Evolutionary conservation across 306 rosid species (phyloP).

Genomic region (Hippophae tibetana): DNA sequence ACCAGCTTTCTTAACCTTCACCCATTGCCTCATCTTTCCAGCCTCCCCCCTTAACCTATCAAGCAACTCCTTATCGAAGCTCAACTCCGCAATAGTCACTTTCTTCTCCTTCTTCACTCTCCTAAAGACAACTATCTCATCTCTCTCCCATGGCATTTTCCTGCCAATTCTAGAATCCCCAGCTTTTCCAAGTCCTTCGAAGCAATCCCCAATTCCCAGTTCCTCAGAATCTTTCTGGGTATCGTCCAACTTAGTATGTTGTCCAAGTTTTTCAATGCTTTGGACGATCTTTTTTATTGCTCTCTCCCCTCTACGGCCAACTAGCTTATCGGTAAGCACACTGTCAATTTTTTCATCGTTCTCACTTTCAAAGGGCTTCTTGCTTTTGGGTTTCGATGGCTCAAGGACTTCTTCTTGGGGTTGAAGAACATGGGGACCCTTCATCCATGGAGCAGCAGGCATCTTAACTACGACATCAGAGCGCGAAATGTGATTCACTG

Average conservation of each 20-base stretch:
- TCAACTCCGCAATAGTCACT: constrained; percentile 42
- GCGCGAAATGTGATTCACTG: constrained; percentile 14
- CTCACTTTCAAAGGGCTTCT: constrained; percentile 11
- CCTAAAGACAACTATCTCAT: constrained; percentile 32
- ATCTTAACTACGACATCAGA: constrained; percentile 32
- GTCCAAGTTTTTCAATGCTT: constrained; percentile 41
- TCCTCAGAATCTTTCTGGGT: constrained; percentile 21
- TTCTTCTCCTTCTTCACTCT: constrained; percentile 38
- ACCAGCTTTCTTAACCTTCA: constrained; percentile 86
- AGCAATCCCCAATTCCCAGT: constrained; percentile 30
- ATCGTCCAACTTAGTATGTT: constrained; percentile 11
- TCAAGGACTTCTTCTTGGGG: constrained; percentile 40
- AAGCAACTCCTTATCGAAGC: constrained; percentile 48
- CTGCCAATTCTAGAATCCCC: constrained; percentile 12
- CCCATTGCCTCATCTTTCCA: constrained; percentile 50
- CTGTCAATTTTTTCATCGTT: constrained; percentile 17
- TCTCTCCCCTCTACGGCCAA: constrained; percentile 40
- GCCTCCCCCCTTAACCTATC: constrained; percentile 64
- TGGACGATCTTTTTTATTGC: constrained; percentile 41
- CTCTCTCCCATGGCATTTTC: constrained; percentile 84
- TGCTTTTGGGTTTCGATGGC: constrained; percentile 27
- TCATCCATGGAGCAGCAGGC: constrained; percentile 82
- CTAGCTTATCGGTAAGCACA: constrained; percentile 28
- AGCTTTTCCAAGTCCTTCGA: constrained; percentile 27
- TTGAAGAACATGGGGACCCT: constrained; percentile 49